Evolutionary conservation across 257 asterid genomes (phyloP).

Genomic region (Lycium ferocissimum): DNA sequence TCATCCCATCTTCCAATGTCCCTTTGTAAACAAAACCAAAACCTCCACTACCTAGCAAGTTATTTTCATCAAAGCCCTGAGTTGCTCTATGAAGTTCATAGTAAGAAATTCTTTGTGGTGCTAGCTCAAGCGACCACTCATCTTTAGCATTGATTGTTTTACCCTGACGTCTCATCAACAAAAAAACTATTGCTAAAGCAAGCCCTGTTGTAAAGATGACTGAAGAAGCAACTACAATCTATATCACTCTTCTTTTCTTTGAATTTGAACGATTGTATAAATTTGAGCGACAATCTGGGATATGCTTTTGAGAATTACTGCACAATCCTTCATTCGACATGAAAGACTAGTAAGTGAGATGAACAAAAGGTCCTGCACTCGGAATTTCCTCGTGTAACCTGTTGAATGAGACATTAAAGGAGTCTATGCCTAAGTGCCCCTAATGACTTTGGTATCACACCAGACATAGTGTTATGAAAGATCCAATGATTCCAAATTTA

Average conservation of each 20-base stretch:
- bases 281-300: constrained; percentile 1
- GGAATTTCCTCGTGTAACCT: background rate
- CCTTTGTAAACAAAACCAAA: constrained; percentile 24
- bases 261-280: background rate
- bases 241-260: background rate
- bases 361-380: constrained; percentile 13
- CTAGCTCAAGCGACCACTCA: background rate
- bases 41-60: constrained; percentile 17
- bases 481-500: constrained; percentile 36
- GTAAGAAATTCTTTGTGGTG: constrained; percentile 34
- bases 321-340: constrained; percentile 12
- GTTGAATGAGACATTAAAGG: background rate
- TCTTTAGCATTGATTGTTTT: background rate
- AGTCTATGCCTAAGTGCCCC: background rate
- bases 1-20: constrained; percentile 1
- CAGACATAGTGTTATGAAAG: constrained; percentile 43
- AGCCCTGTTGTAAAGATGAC: background rate
- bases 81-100: constrained; percentile 31
- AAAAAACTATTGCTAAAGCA: background rate
- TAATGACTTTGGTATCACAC: constrained; percentile 41
- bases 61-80: background rate
- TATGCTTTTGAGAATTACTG: background rate
- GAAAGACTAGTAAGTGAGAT: background rate
- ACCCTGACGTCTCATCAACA: constrained; percentile 24
- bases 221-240: background rate